Evolutionary conservation across 768 basidiomycete genomes (phyloP).

Genomic region (Lentinula detonsa): DNA sequence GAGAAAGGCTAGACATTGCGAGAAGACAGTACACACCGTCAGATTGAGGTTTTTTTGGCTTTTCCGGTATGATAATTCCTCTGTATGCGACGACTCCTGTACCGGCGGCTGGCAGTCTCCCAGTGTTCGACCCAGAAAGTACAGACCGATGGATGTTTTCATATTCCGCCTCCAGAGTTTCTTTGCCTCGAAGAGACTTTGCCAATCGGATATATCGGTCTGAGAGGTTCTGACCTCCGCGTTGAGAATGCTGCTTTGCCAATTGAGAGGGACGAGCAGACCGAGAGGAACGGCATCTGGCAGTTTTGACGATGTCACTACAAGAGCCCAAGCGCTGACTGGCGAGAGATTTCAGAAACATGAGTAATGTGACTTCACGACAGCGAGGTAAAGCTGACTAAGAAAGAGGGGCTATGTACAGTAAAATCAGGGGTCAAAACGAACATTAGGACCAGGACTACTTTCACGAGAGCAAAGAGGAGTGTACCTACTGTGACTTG

Average conservation of each 20-base stretch:
- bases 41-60: constrained; percentile 55
- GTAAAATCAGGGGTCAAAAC: no score
- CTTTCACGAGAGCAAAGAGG: no score
- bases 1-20: not conserved
- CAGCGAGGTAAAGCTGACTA: no score
- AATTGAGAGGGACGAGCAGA: not conserved
- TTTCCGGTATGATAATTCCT: constrained; percentile 54
- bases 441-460: no score
- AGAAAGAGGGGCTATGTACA: no score
- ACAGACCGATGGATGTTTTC: constrained; percentile 13
- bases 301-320: not conserved
- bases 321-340: not conserved
- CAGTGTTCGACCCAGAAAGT: not conserved
- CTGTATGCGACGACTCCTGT: constrained; percentile 28
- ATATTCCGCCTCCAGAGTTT: constrained; percentile 25
- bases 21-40: constrained; percentile 48
- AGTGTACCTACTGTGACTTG: no score
- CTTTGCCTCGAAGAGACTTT: constrained; percentile 40
- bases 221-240: constrained; percentile 57
- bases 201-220: constrained; percentile 53
- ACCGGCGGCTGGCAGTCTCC: not conserved
- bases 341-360: no score
- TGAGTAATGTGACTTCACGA: no score
- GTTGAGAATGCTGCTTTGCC: constrained; percentile 14
- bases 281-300: not conserved